Conservation (phyloP, 2,329 filamentous ascomycete genomes). For the Chalaropsis ovoidea region DNA sequence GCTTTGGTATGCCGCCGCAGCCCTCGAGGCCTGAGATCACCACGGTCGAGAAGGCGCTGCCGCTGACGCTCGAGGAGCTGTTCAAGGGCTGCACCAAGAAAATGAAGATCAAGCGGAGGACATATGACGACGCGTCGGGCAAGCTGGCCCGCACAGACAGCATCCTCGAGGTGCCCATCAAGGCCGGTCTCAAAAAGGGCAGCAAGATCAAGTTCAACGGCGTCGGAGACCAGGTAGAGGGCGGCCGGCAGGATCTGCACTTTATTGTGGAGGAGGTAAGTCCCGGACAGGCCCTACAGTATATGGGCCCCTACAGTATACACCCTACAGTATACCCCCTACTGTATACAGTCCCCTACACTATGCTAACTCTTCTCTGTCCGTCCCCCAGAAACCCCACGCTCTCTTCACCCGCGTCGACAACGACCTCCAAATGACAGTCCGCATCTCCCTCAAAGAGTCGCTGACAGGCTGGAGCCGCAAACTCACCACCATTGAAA, state of each 20-base stretch:
- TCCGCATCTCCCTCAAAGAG: conserved; percentile 84
- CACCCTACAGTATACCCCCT: too few species aligned
- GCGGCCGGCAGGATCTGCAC: conserved; percentile 87
- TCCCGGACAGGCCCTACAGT: too few species aligned
- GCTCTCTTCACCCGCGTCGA: conserved; percentile 75
- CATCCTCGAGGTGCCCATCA: conserved; percentile 89
- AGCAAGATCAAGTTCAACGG: conserved; percentile 98
- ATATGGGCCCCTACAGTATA: too few species aligned
- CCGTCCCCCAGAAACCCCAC: conserved; percentile 61
- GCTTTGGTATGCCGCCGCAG: conserved; percentile 39
- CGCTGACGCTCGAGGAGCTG: conserved; percentile 76
- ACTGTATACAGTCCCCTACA: too few species aligned
- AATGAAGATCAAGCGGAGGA: conserved; percentile 97
- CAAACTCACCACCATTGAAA: conserved; percentile 88
- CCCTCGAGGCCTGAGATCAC: conserved; percentile 59
- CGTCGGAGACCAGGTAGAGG: conserved; percentile 95
- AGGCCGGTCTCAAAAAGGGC: conserved; percentile 87
- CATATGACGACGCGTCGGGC: conserved; percentile 65
- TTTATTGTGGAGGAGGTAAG: conserved; percentile 90
- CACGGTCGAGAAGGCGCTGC: conserved; percentile 75
- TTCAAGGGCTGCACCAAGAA: conserved; percentile 85
- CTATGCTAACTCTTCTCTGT: conserved; percentile 35
- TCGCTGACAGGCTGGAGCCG: conserved; percentile 87
- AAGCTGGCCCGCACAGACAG: conserved; percentile 82
- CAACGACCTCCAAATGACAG: conserved; percentile 69